Base-by-base conservation (phyloP, 2,329 filamentous ascomycete genomes). In the Neofusicoccum kwambonambiense region DNA sequence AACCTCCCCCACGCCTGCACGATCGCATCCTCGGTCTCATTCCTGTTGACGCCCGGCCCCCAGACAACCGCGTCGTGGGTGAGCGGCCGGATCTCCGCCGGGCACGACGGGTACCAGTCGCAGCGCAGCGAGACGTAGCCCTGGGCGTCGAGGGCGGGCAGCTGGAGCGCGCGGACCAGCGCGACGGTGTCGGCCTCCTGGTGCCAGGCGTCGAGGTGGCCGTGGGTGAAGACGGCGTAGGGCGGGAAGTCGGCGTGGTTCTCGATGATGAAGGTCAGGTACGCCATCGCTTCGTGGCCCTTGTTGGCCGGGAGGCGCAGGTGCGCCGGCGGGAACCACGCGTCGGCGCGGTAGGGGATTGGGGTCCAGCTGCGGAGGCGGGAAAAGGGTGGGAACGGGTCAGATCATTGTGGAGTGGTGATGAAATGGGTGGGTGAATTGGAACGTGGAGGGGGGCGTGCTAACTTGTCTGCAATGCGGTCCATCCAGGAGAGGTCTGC, bases 201-300 rank as follows among this genome's bases (percentile, higher is more conserved):
- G 62, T 69, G 68, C 65, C 65, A 67, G 63, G 45, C 39, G 27
- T 22, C 44, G 31, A 54, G 64, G 52, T 69, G 67, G 50, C 65
- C 67, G 42, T 69, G 68, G 7, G 64, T 44, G 52, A 69, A 69
- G 64, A 68, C 27, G 3, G 56, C 13, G 34, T 31, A 31, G 4
- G 22, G n/a, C 7, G 68, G 68, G 13, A 69, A 47, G 4, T 34
- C 6, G 50, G 63, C 27, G 45, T 65, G 65, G 60, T 69, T 47
- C 34, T 63, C 63, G 37, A 69, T 67, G 52, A 68, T 68, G 61
- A 63, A 69, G 17, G 64, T 64, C 4, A 69, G 62, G 50, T 69
- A 69, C 35, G 64, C 60, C 64, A 66, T 68, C 4, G 67, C 68
- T 51, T 69, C 68, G 45, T 65, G 64, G n/a, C 67, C 68, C 52